Conservation (phyloP, 148 eudicot species). For the Fallopia convolvulus region DNA sequence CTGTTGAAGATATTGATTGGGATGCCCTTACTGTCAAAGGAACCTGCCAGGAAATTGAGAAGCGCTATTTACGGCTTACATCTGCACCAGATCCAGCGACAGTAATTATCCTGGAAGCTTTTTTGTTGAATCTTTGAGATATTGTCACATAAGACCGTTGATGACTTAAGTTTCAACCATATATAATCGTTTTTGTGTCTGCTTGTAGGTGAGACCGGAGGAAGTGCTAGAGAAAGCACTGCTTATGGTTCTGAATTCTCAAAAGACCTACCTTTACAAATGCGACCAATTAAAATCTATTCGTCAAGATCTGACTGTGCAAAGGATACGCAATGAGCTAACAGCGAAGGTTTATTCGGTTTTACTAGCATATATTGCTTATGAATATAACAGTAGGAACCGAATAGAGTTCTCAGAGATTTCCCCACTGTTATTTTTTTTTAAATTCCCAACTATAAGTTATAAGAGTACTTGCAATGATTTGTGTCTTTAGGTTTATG, state of each 20-base stretch:
- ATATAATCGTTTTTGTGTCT: slow-evolving; percentile 14
- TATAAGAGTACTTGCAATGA: not conserved
- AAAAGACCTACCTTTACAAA: slow-evolving; percentile 76
- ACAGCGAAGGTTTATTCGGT: slow-evolving; percentile 67
- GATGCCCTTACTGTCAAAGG: slow-evolving; percentile 93
- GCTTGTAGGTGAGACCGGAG: slow-evolving; percentile 89
- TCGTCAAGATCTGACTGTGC: slow-evolving; percentile 96
- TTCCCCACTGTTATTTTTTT: not conserved
- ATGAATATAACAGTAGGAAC: not conserved
- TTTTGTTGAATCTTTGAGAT: not conserved
- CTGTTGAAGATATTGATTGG: slow-evolving; percentile 99
- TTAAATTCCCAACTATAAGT: not conserved
- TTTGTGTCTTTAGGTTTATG: slow-evolving; percentile 61
- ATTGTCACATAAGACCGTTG: slow-evolving; percentile 4
- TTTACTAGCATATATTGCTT: not conserved
- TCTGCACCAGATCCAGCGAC: slow-evolving; percentile 97
- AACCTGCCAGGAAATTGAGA: slow-evolving; percentile 91
- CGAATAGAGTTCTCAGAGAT: not conserved
- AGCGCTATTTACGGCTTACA: slow-evolving; percentile 90
- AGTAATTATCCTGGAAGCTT: slow-evolving; percentile 30
- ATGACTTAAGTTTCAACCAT: not conserved
- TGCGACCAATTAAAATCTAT: slow-evolving; percentile 97
- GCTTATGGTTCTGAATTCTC: slow-evolving; percentile 70
- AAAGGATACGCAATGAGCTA: slow-evolving; percentile 80
- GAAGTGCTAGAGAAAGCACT: slow-evolving; percentile 83